Evolutionary conservation across 2,329 filamentous ascomycete species (phyloP), one percentile per base, ranked within the genome.

Genomic region (Alternaria sp.): DNA sequence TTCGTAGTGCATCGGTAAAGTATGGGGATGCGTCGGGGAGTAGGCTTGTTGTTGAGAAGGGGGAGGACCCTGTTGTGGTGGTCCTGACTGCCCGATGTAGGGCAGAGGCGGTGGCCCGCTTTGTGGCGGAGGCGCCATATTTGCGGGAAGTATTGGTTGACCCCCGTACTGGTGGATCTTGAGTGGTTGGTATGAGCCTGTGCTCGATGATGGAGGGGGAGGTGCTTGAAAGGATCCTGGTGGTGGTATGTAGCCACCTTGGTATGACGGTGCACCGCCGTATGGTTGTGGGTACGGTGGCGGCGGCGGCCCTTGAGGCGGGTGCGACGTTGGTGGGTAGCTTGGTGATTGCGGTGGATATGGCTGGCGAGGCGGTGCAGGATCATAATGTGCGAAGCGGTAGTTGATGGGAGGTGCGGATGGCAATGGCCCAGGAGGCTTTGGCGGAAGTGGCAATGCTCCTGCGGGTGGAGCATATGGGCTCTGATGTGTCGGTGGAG

Each of bases 201-300:
- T 52, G n/a, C 57, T 62, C 7, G 69, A 64, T 18, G 69, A 64
- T 3, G 71, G 77, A 43, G 72, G 70, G 4, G 71, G 74, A 16
- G 71, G 74, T 28, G 74, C 73, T 61, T 74, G 71, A 48, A 77
- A 78, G 26, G 72, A 73, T 11, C 73, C 72, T 41, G 72, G 68
- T 5, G 75, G 75, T 12, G 75, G 71, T 16, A 73, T 63, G 43
- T 77, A 78, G 38, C 72, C 72, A 36, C 68, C 59, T 57, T 71
- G 69, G 18, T 75, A 75, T 3, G 64, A 47, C 8, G 68, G 62
- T 3, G 65, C 62, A 12, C 57, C 59, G 9, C 61, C 68, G 48
- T 76, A 75, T 18, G 59, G 36, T 30, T 59, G 54, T 43, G 64
- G 28, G 30, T 92, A 89, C 85, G 81, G 91, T 9, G 61, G 63